Evolutionary conservation across 2,329 filamentous ascomycete species (phyloP), one percentile per base, ranked within the genome.

Genomic region (Xylariaceae sp.): DNA sequence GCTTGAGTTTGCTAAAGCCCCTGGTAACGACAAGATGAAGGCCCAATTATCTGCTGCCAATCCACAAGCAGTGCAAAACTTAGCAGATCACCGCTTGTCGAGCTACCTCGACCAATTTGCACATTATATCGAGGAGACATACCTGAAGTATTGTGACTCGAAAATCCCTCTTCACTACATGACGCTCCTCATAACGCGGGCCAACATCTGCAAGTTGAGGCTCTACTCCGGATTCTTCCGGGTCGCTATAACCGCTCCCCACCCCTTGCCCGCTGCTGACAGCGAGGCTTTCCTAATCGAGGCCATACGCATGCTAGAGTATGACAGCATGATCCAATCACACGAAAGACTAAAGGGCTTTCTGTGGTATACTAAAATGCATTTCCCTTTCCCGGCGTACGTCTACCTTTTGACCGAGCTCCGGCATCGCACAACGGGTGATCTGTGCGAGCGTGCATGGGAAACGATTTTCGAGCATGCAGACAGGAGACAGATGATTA

Each of bases 341-440:
- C 74, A 76, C 5, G 74, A 80, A 15, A 74, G 69, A 46, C 68
- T 84, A 3, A 74, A 74, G 15, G 74, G 77, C 2, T 84, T 80
- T 60, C 72, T 72, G 47, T 85, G 81, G 81, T 84, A 80, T 62
- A 80, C 79, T 0, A 73, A 76, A 59, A 77, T 83, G 61, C 75
- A 84, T 64, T 81, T 84, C 51, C 81, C 81, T 8, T 76, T 85
- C 57, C 80, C 80, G 1, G 81, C 79, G 1, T 84, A 84, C 67
- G 80, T 84, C 66, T 83, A 80, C 61, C 71, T 84, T 19, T 74
- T 82, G 12, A 77, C 76, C 46, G 80, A 83, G 62, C 70, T 85
- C 36, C 77, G 78, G 5, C 68, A 72, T 19, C 75, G 80, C 22
- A 76, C 75, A 2, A 73, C 72, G 0, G 81, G 81, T n/a, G 74